Evolutionary conservation across 495 filamentous ascomycete species (phyloP), one percentile per base, ranked within the genome.

Genomic region (Hamigera avellanea): DNA sequence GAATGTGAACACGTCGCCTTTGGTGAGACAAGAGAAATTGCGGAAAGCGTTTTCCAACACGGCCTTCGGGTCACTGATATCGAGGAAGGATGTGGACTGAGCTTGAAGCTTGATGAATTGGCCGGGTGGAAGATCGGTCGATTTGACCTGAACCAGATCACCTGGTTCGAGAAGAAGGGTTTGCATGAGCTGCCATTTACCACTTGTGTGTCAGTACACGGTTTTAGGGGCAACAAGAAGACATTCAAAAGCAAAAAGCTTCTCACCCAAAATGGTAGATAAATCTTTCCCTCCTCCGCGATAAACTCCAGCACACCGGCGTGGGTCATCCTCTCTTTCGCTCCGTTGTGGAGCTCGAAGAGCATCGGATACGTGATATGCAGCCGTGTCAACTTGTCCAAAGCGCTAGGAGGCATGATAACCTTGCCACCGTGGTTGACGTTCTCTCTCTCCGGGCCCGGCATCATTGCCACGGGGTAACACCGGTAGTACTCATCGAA

Each of bases 401-500:
- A 72, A 8, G 91, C 88, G 23, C 85, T 93, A 2, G 93, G 84
- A 12, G 91, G 93, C 53, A 98, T 78, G 49, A 98, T 81, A 46
- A 96, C 87, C 64, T 98, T 98, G 61, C 88, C 91, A 40, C 91
- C 91, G 54, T 88, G 87, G 66, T 95, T 96, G 37, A 93, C 78
- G 36, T 84, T 78, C 36, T 86, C 83, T 52, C 89, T 72, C 44
- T 95, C 91, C 15, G 85, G 75, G 6, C 91, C 86, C n/a, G 89
- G 84, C 40, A 93, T 73, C 86, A 96, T 95, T 46, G 79, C 76
- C 40, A 93, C 69, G 14, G 91, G 93, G 50, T 96, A 98, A 64
- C 86, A 93, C 21, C 91, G 82, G 57, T 93, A 95, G 57, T 91
- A 95, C 59, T 95, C 93, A 61, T 98, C 88, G 64, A 96, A 98